Percentiles rank a stretch among this genome's conserved stretches.
Evolutionary conservation across 352 stramenopile genomes (phyloP).

Genomic region (Elongisporangium undulatum): DNA sequence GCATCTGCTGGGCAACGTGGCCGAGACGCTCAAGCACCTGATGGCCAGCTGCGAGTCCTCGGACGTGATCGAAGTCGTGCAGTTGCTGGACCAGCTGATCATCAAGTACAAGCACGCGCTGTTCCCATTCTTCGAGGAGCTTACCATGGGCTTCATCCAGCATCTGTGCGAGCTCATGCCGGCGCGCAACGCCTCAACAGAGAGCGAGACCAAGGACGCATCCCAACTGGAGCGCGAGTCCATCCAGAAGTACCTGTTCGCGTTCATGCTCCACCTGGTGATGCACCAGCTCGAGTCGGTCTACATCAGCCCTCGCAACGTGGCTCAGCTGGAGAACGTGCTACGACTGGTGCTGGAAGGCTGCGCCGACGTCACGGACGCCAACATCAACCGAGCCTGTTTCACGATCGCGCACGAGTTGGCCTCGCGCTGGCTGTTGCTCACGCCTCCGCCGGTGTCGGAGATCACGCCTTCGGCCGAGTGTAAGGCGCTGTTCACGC

Average conservation of each 20-base stretch:
- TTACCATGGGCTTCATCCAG: constrained; percentile 63
- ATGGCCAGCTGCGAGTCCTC: constrained; percentile 57
- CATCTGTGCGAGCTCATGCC: constrained; percentile 70
- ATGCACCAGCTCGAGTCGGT: constrained; percentile 66
- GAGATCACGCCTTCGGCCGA: constrained; percentile 20
- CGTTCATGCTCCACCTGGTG: constrained; percentile 71
- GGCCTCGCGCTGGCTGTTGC: constrained; percentile 52
- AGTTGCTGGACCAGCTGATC: constrained; percentile 82
- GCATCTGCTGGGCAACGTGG: constrained; percentile 60
- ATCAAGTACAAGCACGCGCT: constrained; percentile 81
- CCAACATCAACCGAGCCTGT: constrained; percentile 68
- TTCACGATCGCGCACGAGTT: constrained; percentile 77
- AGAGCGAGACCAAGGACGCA: constrained; percentile 63
- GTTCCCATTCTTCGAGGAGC: constrained; percentile 62
- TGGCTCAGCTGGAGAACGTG: constrained; percentile 56
- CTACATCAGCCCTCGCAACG: constrained; percentile 64
- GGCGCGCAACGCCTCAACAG: constrained; percentile 30
- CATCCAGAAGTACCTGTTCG: constrained; percentile 80
- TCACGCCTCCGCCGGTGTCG: constrained; percentile 3
- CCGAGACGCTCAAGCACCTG: constrained; percentile 47
- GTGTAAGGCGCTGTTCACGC: constrained; percentile 39
- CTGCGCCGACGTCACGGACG: constrained; percentile 57
- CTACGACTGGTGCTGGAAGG: constrained; percentile 67
- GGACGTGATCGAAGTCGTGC: constrained; percentile 79
- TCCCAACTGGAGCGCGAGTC: constrained; percentile 71